phyloP scores from a whole-genome alignment of 1,284 basidiomycete species.

The Boletus semigastroideus region DNA sequence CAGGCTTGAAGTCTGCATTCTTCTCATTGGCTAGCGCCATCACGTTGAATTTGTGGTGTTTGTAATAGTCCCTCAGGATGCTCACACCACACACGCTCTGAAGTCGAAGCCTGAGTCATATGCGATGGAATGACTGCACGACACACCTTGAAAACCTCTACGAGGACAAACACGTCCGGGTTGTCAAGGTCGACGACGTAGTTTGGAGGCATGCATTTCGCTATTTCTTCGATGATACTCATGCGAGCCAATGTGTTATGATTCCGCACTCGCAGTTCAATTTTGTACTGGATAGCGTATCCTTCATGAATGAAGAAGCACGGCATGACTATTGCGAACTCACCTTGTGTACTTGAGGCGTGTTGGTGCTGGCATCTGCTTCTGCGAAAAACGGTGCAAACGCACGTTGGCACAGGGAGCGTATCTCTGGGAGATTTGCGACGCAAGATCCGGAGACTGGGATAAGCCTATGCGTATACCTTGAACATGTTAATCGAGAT shows the following conservation, averaged over 20 bases:
- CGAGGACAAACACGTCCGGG: slow-evolving; percentile 69
- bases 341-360: slow-evolving; percentile 43
- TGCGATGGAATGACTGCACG: neutral
- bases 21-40: slow-evolving; percentile 56
- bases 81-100: slow-evolving; percentile 74
- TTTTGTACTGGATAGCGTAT: slow-evolving; percentile 60
- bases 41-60: slow-evolving; percentile 70
- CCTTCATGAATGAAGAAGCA: neutral
- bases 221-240: slow-evolving; percentile 63
- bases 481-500: slow-evolving; percentile 28
- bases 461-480: slow-evolving; percentile 66
- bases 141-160: slow-evolving; percentile 78
- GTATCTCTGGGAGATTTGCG: slow-evolving; percentile 68
- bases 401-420: slow-evolving; percentile 53
- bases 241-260: slow-evolving; percentile 63
- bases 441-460: slow-evolving; percentile 67
- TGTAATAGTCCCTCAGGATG: slow-evolving; percentile 69
- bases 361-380: slow-evolving; percentile 28
- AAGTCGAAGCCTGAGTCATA: slow-evolving; percentile 1
- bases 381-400: slow-evolving; percentile 52
- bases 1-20: slow-evolving; percentile 25
- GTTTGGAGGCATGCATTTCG: slow-evolving; percentile 62
- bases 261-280: slow-evolving; percentile 71
- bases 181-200: slow-evolving; percentile 66
- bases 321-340: neutral